Conservation (phyloP, 2,329 filamentous ascomycete genomes). For the Zymoseptoria pseudotritici region DNA sequence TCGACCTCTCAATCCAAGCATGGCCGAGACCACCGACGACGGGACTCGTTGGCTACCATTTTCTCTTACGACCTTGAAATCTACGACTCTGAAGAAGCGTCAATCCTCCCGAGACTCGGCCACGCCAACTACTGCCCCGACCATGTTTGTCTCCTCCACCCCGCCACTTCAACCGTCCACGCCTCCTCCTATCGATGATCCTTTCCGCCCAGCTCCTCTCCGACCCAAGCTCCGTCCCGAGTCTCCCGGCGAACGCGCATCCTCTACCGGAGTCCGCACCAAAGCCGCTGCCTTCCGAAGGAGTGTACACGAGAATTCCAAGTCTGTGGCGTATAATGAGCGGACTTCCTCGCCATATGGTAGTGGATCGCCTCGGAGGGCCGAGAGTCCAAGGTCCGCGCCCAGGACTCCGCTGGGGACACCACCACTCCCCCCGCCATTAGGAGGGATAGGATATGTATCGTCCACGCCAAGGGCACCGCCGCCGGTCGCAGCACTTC, state of each 20-base stretch:
- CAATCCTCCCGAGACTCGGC: background rate
- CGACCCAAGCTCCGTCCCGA: background rate
- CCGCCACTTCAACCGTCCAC: background rate
- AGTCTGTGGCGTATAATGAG: constrained; percentile 1
- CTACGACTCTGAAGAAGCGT: background rate
- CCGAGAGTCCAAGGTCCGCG: background rate
- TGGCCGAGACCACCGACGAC: background rate
- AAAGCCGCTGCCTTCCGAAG: background rate
- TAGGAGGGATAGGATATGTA: background rate
- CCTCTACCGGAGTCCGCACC: background rate
- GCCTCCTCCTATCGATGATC: background rate
- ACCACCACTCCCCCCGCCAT: background rate
- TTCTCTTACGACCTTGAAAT: background rate
- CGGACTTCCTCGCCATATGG: background rate
- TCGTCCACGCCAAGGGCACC: background rate
- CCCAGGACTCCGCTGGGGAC: background rate
- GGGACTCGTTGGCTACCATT: background rate
- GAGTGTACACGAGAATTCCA: constrained; percentile 4
- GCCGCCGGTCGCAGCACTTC: background rate
- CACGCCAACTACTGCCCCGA: background rate
- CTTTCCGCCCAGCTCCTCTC: background rate
- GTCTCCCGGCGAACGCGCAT: background rate
- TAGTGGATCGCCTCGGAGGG: background rate
- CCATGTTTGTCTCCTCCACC: background rate
- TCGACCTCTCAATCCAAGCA: background rate